These are phyloP conservation scores for Immersiporthe knoxdaviesiana DNA, from an alignment of 2,329 filamentous ascomycete genomes.

Conservation along the genomic window DNA sequence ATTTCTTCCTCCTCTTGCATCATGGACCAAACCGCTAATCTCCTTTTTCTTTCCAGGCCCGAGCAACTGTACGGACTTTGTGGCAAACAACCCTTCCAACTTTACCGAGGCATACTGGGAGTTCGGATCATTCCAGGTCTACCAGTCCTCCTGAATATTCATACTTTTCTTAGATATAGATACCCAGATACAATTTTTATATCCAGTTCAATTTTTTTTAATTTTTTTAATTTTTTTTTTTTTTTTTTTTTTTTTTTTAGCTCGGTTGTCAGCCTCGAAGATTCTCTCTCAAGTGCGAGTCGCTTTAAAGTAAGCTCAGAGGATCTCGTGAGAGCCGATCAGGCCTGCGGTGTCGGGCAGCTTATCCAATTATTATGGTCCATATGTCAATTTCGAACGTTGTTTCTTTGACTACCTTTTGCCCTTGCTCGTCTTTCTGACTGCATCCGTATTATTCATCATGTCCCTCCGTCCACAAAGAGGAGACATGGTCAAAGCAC, in stretches of 20 bases:
- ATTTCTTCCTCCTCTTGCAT: not conserved
- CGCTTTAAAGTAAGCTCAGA: too few relatives aligned
- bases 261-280: not conserved
- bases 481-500: too few relatives aligned
- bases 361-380: too few relatives aligned
- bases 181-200: not conserved
- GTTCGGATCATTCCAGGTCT: conserved; percentile 64
- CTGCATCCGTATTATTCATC: too few relatives aligned
- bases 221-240: too few relatives aligned
- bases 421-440: too few relatives aligned
- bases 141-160: conserved; percentile 42
- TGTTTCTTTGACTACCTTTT: too few relatives aligned
- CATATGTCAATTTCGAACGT: too few relatives aligned
- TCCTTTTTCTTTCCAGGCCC: conserved; percentile 43
- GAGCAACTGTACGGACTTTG: conserved; percentile 59
- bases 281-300: too few relatives aligned
- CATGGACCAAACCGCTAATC: not conserved
- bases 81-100: conserved; percentile 58
- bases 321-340: too few relatives aligned
- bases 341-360: too few relatives aligned
- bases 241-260: not conserved
- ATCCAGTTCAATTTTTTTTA: not conserved
- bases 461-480: too few relatives aligned
- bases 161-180: not conserved
- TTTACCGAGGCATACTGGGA: conserved; percentile 68